Percentiles rank a stretch among this genome's conserved stretches.
Conservation (phyloP, 169 alveolate species). For the Eimeria sp. region DNA sequence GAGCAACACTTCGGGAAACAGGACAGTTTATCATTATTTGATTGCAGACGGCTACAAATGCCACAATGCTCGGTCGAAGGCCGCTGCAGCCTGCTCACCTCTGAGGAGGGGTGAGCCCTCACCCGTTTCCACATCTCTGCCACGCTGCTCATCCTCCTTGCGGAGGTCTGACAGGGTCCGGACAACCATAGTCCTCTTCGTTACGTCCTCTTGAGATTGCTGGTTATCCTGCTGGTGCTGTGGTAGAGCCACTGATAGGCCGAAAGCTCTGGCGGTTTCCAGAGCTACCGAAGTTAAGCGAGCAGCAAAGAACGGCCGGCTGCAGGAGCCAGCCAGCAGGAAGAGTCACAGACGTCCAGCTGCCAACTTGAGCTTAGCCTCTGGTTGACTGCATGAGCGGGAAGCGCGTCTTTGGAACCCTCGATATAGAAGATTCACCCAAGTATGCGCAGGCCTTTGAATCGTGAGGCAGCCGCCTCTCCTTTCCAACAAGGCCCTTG, state of each 20-base stretch:
- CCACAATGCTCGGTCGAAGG: neutral
- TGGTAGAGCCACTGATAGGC: neutral
- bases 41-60: neutral
- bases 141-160: slow-evolving; percentile 75
- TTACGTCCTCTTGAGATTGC: neutral
- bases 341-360: neutral
- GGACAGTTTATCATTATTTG: neutral
- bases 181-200: slow-evolving; percentile 34
- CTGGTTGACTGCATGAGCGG: neutral
- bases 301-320: neutral
- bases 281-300: neutral
- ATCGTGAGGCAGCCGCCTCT: slow-evolving; percentile 3
- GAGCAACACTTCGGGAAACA: neutral
- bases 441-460: neutral
- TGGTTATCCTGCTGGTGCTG: neutral
- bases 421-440: neutral
- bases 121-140: slow-evolving; percentile 44
- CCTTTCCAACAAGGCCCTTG: neutral
- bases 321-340: neutral
- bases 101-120: slow-evolving; percentile 26
- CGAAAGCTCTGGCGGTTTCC: neutral
- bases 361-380: neutral
- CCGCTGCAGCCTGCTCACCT: slow-evolving; percentile 27
- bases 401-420: neutral
- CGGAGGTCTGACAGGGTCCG: slow-evolving; percentile 79